These are phyloP conservation scores for Spergularia azorica DNA, from an alignment of 179 eudicot genomes.

Conservation along the genomic window DNA sequence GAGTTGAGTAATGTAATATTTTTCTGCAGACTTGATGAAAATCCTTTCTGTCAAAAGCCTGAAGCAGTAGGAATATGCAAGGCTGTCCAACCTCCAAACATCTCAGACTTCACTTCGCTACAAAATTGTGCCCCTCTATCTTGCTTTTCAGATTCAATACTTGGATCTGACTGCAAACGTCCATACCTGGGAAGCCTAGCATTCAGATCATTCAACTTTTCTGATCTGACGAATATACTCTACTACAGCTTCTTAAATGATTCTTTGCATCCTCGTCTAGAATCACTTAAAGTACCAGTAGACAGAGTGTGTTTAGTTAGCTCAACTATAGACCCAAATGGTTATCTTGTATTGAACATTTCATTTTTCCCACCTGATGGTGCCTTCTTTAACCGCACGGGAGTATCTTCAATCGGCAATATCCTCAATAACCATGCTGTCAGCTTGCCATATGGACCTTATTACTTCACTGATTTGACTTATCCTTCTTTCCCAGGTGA, in stretches of 20 bases:
- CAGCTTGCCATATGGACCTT: constrained; percentile 67
- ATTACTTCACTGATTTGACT: constrained; percentile 36
- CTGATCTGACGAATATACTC: constrained; percentile 40
- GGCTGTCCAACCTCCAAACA: constrained; percentile 11
- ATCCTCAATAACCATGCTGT: constrained; percentile 53
- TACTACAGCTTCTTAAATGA: constrained; percentile 39
- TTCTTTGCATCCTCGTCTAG: constrained; percentile 34
- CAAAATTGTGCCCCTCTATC: constrained; percentile 38
- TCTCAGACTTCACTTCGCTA: constrained; percentile 33
- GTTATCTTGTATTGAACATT: constrained; percentile 50
- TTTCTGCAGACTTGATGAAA: constrained; percentile 52
- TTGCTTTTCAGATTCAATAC: constrained; percentile 42
- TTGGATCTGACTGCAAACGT: constrained; percentile 56
- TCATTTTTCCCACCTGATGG: constrained; percentile 50
- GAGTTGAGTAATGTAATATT: constrained; percentile 11
- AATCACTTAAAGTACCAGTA: constrained; percentile 42
- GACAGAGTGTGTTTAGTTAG: constrained; percentile 57
- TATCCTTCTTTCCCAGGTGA: constrained; percentile 57
- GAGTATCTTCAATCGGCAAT: constrained; percentile 43
- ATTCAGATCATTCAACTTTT: constrained; percentile 62
- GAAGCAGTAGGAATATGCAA: constrained; percentile 40
- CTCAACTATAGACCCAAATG: constrained; percentile 38
- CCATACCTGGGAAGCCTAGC: constrained; percentile 55
- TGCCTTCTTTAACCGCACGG: constrained; percentile 56
- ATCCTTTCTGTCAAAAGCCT: constrained; percentile 47